Base-by-base conservation (phyloP, 1,284 basidiomycete genomes). In the Taiwanofungus camphoratus region DNA sequence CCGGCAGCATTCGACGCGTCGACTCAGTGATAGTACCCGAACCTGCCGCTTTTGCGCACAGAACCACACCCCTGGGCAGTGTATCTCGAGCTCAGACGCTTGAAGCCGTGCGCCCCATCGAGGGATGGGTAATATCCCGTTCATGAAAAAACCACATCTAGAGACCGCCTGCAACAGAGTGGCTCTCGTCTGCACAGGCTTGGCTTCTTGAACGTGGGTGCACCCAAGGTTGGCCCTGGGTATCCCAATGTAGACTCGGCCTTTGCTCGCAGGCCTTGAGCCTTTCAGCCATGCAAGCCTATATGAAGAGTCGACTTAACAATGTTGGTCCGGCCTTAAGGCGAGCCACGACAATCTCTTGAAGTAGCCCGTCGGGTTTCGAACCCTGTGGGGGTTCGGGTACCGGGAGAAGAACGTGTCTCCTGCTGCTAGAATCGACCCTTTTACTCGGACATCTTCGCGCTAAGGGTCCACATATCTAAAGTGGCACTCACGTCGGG, bases 311-410 rank as follows among this genome's bases (percentile, higher is more conserved):
- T 55, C 62, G 50, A 44, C 48, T 42, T 43, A 40, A 54, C 49
- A 43, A 59, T 71, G 57, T 70, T 46, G 62, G 67, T 71, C 59
- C 66, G 65, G 69, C 69, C 69, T 71, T 71, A 71, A 66, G 66
- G 63, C 61, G 61, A 53, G 59, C 59, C 62, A 61, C 67, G 62
- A 58, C 45, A 41, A 49, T 49, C 62, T 68, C 58, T 50, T 55
- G 60, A 57, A 45, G 52, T 63, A 56, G 55, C 61, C 53, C 61
- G 63, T 61, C 66, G 67, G 66, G 64, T 63, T 53, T 60, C 65
- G 64, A 61, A 70, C 67, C 52, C 59, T 59, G 49, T 24, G 54
- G 60, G 56, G 55, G 57, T 43, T 59, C 50, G 45, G 51, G 50
- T 48, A 23, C 39, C 27, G 29, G 38, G 45, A 27, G 46, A 23